Evolutionary conservation across 169 alveolate species (phyloP), one percentile per base, ranked within the genome.

Genomic region (Plasmodium sp.): DNA sequence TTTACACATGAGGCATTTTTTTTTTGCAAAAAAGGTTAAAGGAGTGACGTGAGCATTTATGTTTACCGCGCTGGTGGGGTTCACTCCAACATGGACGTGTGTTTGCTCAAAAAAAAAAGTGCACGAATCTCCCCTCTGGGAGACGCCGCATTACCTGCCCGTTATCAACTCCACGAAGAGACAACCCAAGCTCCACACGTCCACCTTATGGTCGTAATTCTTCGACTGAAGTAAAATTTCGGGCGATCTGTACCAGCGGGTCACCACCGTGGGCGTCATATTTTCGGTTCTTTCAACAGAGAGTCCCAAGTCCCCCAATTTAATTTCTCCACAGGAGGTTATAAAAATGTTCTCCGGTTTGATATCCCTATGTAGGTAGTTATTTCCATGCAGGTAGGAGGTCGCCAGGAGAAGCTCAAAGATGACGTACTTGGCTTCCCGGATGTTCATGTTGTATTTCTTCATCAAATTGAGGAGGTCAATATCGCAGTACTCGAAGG

Each of bases 171-270:
- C 98, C n/a, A 97, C 98, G 91, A 97, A 96, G 6, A 97, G 95
- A 80, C 99, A 97, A 2, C 98, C 99, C 18, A 97, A 86, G 75
- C 97, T 95, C 98, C 99, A 97, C 51, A 97, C 94, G 84, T 97
- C 99, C 74, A 96, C 96, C 36, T 98, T 97, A 81, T 96, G 97
- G 5, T 97, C 96, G 82, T 97, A 97, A 82, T 90, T 88, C 4
- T 96, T 93, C 16, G 97, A 95, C 73, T 96, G 90, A 62, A 97
- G 93, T 56, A 97, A 92, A 43, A 96, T 97, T 95, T 98, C 99
- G 6, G 99, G 99, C 5, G 98, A 96, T 83, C 98, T 83, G 95
- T 97, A 97, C 98, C 98, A 97, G 71, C 97, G 84, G 14, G 97
- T 95, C 77, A 95, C 97, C 39, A 95, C 97, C 34, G 96, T 93